Percentiles rank a stretch among this genome's conserved stretches.
phyloP scores from a whole-genome alignment of 2,329 filamentous ascomycete genomes.

The Beauveria brongniartii region DNA sequence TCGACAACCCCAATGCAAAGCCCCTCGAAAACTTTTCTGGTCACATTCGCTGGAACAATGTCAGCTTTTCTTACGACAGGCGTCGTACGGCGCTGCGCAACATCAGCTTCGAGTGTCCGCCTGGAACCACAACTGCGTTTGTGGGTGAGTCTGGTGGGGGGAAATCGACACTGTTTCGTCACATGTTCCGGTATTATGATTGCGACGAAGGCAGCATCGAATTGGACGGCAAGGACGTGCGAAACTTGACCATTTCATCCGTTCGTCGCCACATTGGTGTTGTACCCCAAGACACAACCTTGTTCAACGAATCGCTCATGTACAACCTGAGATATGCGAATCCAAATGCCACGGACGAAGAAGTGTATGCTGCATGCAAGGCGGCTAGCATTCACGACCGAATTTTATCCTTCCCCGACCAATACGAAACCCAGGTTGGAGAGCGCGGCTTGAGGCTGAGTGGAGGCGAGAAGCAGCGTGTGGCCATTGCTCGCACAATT shows the following conservation, averaged over 20 bases:
- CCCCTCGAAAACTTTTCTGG: slow-evolving; percentile 63
- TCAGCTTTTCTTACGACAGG: slow-evolving; percentile 83
- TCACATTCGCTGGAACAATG: slow-evolving; percentile 78
- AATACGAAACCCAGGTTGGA: slow-evolving; percentile 83
- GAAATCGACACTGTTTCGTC: slow-evolving; percentile 91
- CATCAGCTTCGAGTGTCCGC: slow-evolving; percentile 74
- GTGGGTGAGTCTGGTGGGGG: slow-evolving; percentile 95
- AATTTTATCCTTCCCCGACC: slow-evolving; percentile 80
- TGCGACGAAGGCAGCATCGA: slow-evolving; percentile 69
- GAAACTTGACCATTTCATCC: slow-evolving; percentile 87
- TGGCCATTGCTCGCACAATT: slow-evolving; percentile 88
- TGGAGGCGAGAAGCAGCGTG: slow-evolving; percentile 87
- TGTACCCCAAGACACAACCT: slow-evolving; percentile 89
- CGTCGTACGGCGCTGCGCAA: slow-evolving; percentile 79
- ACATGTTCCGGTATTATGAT: slow-evolving; percentile 97
- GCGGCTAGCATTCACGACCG: slow-evolving; percentile 90
- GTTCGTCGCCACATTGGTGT: slow-evolving; percentile 86
- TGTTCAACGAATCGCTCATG: slow-evolving; percentile 93
- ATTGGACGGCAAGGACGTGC: slow-evolving; percentile 77
- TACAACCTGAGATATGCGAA: slow-evolving; percentile 92
- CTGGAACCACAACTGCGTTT: slow-evolving; percentile 89
- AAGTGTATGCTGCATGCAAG: slow-evolving; percentile 72
- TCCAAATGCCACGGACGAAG: slow-evolving; percentile 68
- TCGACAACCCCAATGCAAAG: slow-evolving; percentile 62
- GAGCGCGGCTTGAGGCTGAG: slow-evolving; percentile 81